Percentiles rank a stretch among this genome's conserved stretches.
These are phyloP conservation scores for Podospora australis DNA, from an alignment of 495 filamentous ascomycete genomes.

Conservation along the genomic window DNA sequence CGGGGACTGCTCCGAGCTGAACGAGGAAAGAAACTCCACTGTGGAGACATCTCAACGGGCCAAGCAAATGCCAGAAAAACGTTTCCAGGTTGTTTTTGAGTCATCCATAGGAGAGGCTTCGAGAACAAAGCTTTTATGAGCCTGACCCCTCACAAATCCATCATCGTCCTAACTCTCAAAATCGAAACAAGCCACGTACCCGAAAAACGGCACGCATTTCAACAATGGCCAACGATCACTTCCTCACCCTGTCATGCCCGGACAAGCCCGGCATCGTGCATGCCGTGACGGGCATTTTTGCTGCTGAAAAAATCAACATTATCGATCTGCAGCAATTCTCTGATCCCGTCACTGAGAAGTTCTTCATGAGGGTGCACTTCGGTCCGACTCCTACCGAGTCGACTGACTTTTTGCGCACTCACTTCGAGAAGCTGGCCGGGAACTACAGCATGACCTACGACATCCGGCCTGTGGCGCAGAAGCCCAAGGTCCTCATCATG, in stretches of 20 bases:
- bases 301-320: constrained; percentile 61
- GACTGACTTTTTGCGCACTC: constrained; percentile 38
- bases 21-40: constrained; percentile 6
- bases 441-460: constrained; percentile 57
- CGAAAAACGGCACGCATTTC: constrained; percentile 12
- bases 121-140: no score
- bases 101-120: not conserved
- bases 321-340: constrained; percentile 69
- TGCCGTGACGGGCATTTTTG: constrained; percentile 65
- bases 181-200: no score
- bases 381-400: constrained; percentile 38
- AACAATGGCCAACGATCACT: constrained; percentile 48
- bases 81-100: no score
- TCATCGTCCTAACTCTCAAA: no score
- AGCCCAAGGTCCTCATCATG: constrained; percentile 69
- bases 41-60: constrained; percentile 2
- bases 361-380: constrained; percentile 77
- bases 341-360: constrained; percentile 55
- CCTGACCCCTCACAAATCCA: no score
- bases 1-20: not conserved
- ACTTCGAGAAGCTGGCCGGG: constrained; percentile 49
- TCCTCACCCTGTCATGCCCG: constrained; percentile 68
- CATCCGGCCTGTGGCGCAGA: constrained; percentile 53
- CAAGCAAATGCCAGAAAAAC: not conserved
- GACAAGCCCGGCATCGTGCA: constrained; percentile 71